Conservation (phyloP, 495 filamentous ascomycete genomes). For the Jackrogersella multiformis region DNA sequence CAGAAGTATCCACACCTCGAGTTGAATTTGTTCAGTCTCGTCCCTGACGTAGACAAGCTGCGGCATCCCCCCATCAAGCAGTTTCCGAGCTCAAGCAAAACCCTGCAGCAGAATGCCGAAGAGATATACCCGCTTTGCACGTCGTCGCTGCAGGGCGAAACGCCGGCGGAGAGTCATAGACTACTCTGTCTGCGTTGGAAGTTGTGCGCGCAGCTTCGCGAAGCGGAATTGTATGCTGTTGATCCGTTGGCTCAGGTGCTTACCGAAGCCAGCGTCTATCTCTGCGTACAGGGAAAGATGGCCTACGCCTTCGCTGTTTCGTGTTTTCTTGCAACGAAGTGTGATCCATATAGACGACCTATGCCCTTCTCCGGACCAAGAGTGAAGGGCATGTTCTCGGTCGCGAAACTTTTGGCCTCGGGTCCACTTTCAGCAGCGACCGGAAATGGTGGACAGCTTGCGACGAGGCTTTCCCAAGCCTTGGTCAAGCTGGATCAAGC, state of each 20-base stretch:
- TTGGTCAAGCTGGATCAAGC: conserved; percentile 50
- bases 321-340: conserved; percentile 50
- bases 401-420: conserved; percentile 50
- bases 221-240: conserved; percentile 51
- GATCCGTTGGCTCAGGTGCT: conserved; percentile 51
- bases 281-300: conserved; percentile 38
- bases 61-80: conserved; percentile 23
- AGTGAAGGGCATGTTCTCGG: conserved; percentile 50
- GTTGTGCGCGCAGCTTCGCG: conserved; percentile 48
- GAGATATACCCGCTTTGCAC: conserved; percentile 32
- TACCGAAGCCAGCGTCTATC: conserved; percentile 38
- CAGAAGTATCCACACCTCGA: conserved; percentile 46
- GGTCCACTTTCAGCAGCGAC: conserved; percentile 37
- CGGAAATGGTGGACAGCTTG: conserved; percentile 6
- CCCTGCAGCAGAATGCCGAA: conserved; percentile 16
- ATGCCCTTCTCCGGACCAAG: conserved; percentile 51
- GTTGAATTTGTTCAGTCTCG: conserved; percentile 50
- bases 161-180: conserved; percentile 9
- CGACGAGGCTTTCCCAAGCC: conserved; percentile 38
- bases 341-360: conserved; percentile 49
- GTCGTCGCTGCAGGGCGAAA: not conserved
- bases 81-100: not conserved
- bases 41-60: conserved; percentile 43
- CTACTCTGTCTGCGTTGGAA: conserved; percentile 45
- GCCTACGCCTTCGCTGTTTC: conserved; percentile 48